A percentile compares a stretch with the other conserved stretches of the same genome.
phyloP scores from a whole-genome alignment of 371 early-diverging fungal species.

The Actinomucor elegans region DNA sequence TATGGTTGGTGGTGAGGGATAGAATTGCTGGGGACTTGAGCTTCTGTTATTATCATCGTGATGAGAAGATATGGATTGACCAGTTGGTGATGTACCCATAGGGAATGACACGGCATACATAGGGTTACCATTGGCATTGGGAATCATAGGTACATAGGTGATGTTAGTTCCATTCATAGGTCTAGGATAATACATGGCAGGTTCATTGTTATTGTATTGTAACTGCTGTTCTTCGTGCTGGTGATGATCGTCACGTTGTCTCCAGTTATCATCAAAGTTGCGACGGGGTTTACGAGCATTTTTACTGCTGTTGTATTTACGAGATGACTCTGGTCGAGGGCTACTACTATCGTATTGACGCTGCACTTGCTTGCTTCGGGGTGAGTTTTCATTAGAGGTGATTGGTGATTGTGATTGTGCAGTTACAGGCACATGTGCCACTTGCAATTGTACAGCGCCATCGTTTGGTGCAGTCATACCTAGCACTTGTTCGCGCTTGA shows the following conservation, averaged over 20 bases:
- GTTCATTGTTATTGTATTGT: neutral
- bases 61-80: neutral
- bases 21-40: constrained; percentile 2
- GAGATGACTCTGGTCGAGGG: neutral
- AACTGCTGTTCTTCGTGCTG: neutral
- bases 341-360: constrained; percentile 2
- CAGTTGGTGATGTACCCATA: constrained; percentile 9
- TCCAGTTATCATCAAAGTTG: constrained; percentile 20
- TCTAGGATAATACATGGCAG: constrained; percentile 13
- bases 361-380: neutral
- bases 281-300: neutral
- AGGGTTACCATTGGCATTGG: constrained; percentile 16
- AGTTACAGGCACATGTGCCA: too few species aligned
- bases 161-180: constrained; percentile 10
- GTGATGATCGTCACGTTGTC: constrained; percentile 11
- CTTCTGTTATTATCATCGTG: neutral
- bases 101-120: constrained; percentile 26
- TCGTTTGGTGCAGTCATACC: constrained; percentile 28
- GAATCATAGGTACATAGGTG: constrained; percentile 22
- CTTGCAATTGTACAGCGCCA: neutral
- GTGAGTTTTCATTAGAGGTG: neutral
- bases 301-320: neutral
- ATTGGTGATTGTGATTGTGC: neutral
- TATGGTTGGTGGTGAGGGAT: neutral
- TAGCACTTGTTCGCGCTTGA: constrained; percentile 16